Conservation (phyloP, 2,329 filamentous ascomycete genomes). For the Parasarocladium wereldwijsianum region DNA sequence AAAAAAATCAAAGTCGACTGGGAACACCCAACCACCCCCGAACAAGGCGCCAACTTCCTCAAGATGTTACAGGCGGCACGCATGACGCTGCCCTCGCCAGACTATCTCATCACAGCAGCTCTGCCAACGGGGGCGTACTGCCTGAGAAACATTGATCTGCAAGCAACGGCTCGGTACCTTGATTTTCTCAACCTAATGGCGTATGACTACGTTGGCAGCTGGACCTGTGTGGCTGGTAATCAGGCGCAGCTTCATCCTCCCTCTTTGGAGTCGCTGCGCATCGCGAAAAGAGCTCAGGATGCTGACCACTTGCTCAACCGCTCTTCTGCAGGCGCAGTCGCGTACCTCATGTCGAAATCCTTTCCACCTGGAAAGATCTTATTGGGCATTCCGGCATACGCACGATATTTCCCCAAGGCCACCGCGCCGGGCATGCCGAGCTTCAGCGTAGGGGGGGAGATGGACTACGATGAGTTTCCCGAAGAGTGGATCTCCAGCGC, state of each 20-base stretch:
- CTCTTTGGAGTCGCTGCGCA: too few species aligned
- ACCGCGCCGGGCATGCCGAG: constrained; percentile 36
- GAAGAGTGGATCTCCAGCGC: constrained; percentile 27
- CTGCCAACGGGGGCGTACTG: constrained; percentile 49
- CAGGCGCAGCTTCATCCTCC: constrained; percentile 46
- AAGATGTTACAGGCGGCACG: constrained; percentile 40
- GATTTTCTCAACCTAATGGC: constrained; percentile 55
- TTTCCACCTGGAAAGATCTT: constrained; percentile 44
- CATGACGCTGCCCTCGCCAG: constrained; percentile 34
- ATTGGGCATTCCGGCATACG: constrained; percentile 49
- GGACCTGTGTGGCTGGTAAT: constrained; percentile 45
- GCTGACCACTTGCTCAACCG: constrained; percentile 9
- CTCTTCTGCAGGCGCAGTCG: constrained; percentile 40
- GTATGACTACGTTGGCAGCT: constrained; percentile 53
- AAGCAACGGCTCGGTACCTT: constrained; percentile 32
- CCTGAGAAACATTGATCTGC: constrained; percentile 43
- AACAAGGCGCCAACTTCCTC: constrained; percentile 43
- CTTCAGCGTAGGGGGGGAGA: constrained; percentile 29
- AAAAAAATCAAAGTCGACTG: constrained; percentile 39
- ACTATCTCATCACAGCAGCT: constrained; percentile 45
- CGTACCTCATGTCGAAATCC: constrained; percentile 35
- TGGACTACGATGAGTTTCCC: constrained; percentile 49
- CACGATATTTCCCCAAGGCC: constrained; percentile 43
- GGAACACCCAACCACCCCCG: constrained; percentile 44
- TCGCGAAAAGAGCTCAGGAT: too few species aligned